Percentiles rank a stretch among this genome's conserved stretches.
Conservation (phyloP, 192 early-diverging fungal genomes). For the Backusella australiensis region DNA sequence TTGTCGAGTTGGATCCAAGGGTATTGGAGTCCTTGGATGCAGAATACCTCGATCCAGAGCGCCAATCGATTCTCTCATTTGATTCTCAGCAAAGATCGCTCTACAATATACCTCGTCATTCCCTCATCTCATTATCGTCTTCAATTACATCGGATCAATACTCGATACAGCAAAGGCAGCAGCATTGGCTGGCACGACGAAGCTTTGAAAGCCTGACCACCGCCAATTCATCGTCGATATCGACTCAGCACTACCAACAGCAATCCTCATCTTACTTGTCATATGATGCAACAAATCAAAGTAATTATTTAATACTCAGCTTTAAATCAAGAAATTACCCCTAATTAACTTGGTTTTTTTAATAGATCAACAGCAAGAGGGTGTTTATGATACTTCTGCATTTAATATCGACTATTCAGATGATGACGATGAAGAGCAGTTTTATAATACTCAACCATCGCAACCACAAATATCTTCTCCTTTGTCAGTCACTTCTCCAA, state of each 20-base stretch:
- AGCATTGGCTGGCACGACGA: conserved; percentile 7
- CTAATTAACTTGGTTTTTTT: neutral
- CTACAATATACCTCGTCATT: neutral
- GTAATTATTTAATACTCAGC: neutral
- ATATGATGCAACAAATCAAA: neutral
- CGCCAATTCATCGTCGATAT: neutral
- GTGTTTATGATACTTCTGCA: conserved; percentile 30
- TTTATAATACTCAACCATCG: neutral
- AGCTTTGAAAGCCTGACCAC: conserved; percentile 19
- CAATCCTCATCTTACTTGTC: neutral
- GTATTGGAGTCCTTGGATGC: conserved; percentile 37
- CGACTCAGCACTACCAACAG: neutral
- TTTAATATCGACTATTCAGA: conserved; percentile 38
- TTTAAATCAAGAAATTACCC: neutral
- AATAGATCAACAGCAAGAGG: neutral
- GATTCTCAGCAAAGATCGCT: neutral
- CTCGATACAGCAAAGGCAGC: neutral
- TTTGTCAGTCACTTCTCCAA: neutral
- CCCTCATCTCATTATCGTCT: conserved; percentile 6
- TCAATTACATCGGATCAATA: conserved; percentile 19
- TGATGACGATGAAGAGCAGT: conserved; percentile 13
- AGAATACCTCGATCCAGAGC: conserved; percentile 4
- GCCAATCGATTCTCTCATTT: neutral
- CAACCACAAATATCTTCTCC: neutral
- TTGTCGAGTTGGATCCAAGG: conserved; percentile 43